Percentiles rank a stretch among this genome's conserved stretches.
Conservation (phyloP, 306 rosid genomes). For the Casuarina equisetifolia region DNA sequence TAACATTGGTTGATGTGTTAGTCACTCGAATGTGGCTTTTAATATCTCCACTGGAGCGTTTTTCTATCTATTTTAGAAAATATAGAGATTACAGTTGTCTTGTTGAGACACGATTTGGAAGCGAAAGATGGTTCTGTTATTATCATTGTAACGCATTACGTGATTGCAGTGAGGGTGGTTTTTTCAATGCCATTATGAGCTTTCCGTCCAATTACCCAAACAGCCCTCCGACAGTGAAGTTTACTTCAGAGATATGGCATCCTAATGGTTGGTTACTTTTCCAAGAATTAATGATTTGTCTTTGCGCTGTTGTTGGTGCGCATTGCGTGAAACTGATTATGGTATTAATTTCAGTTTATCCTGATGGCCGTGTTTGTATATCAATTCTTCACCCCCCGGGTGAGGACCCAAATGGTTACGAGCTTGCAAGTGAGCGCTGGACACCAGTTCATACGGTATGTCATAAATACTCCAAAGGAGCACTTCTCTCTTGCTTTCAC, state of each 20-base stretch:
- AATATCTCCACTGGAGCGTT: neutral
- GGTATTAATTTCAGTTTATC: constrained; percentile 62
- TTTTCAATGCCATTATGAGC: constrained; percentile 93
- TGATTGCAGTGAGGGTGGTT: constrained; percentile 85
- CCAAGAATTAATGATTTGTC: neutral
- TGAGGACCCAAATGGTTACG: constrained; percentile 97
- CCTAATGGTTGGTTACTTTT: constrained; percentile 71
- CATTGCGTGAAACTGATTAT: constrained; percentile 16
- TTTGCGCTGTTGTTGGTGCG: constrained; percentile 12
- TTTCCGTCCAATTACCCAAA: constrained; percentile 93
- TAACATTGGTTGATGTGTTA: neutral
- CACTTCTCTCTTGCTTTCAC: neutral
- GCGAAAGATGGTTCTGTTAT: neutral
- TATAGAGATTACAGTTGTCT: neutral
- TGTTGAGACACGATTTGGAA: neutral
- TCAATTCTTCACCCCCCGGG: constrained; percentile 99
- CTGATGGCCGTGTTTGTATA: constrained; percentile 99
- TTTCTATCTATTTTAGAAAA: neutral
- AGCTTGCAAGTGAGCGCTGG: constrained; percentile 99
- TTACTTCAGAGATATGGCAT: constrained; percentile 91
- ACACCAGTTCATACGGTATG: constrained; percentile 95
- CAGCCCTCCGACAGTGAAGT: constrained; percentile 91
- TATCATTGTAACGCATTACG: constrained; percentile 3
- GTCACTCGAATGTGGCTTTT: neutral
- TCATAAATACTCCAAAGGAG: neutral